phyloP scores from a whole-genome alignment of 225 moss, liverwort and hornwort species.

The Polytrichum formosum region DNA sequence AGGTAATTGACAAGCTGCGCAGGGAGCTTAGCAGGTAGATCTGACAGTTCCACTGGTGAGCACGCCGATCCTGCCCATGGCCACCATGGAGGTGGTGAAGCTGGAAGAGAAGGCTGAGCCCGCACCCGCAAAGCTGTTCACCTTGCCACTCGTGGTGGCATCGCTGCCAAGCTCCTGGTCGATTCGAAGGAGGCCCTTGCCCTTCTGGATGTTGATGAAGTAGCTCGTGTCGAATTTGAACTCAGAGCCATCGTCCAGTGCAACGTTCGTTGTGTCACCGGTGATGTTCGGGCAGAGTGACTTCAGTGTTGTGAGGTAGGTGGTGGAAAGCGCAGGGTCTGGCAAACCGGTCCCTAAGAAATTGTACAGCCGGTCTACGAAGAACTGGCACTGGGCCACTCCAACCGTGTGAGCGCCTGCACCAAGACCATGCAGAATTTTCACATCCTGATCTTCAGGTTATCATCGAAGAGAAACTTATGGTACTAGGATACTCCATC shows the following conservation, averaged over 20 bases:
- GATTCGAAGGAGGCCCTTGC: constrained; percentile 51
- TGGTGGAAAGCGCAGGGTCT: constrained; percentile 42
- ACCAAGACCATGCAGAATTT: not conserved
- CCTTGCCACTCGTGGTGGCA: constrained; percentile 19
- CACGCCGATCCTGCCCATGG: constrained; percentile 53
- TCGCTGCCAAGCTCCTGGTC: constrained; percentile 41
- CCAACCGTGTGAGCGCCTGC: constrained; percentile 52
- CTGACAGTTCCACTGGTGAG: constrained; percentile 29
- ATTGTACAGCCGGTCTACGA: constrained; percentile 52
- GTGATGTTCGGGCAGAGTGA: constrained; percentile 33
- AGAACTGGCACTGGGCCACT: constrained; percentile 37
- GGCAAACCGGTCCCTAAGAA: constrained; percentile 40
- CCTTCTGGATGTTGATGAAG: constrained; percentile 29
- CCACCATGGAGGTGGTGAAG: constrained; percentile 43
- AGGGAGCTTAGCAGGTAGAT: constrained; percentile 16
- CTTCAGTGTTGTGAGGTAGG: constrained; percentile 28
- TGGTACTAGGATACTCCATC: too few species aligned
- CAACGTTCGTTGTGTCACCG: constrained; percentile 36
- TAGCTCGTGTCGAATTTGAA: constrained; percentile 45
- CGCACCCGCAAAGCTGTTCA: constrained; percentile 28
- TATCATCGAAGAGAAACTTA: not conserved
- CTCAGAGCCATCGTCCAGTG: constrained; percentile 35
- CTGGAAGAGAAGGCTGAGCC: constrained; percentile 19
- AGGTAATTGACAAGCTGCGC: not conserved
- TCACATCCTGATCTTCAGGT: not conserved